phyloP scores from a whole-genome alignment of 1,284 basidiomycete species.

The Psilocybe mexicana region DNA sequence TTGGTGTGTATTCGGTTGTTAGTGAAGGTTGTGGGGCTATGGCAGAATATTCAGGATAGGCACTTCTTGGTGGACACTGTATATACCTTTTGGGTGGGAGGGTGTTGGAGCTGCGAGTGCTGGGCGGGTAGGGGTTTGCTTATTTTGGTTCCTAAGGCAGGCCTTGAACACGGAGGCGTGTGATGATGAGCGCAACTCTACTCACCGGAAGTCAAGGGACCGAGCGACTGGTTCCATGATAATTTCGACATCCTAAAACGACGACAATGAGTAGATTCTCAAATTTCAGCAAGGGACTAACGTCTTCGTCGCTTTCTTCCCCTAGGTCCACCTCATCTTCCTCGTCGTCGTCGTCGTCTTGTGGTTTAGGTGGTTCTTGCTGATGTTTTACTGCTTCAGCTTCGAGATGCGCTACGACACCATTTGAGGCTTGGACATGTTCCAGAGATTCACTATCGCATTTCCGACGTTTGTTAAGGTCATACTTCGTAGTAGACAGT shows the following conservation, averaged over 20 bases:
- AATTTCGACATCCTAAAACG: slow-evolving; percentile 69
- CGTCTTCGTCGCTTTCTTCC: slow-evolving; percentile 53
- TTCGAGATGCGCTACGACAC: slow-evolving; percentile 48
- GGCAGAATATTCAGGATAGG: not conserved
- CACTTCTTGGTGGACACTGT: not conserved
- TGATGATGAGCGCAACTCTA: slow-evolving; percentile 6
- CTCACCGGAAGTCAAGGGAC: slow-evolving; percentile 73
- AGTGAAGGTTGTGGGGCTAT: slow-evolving; percentile 59
- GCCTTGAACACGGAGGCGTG: slow-evolving; percentile 10
- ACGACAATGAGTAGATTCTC: not conserved
- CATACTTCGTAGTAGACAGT: slow-evolving; percentile 6
- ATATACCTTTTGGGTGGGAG: slow-evolving; percentile 43
- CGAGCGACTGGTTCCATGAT: slow-evolving; percentile 73
- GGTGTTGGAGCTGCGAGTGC: slow-evolving; percentile 32
- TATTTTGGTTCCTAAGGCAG: slow-evolving; percentile 32
- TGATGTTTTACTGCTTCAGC: slow-evolving; percentile 33
- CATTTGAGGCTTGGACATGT: slow-evolving; percentile 43
- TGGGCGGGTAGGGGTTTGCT: slow-evolving; percentile 31
- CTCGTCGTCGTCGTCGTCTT: slow-evolving; percentile 34
- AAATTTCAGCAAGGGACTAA: slow-evolving; percentile 26
- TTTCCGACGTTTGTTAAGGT: slow-evolving; percentile 15
- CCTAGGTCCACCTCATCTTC: slow-evolving; percentile 32
- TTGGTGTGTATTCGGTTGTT: slow-evolving; percentile 89
- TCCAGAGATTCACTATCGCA: slow-evolving; percentile 48
- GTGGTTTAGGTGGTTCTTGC: slow-evolving; percentile 18